Percentiles rank a stretch among this genome's conserved stretches.
Conservation (phyloP, 2,329 filamentous ascomycete species). For the Trichoderma polysporum region DNA sequence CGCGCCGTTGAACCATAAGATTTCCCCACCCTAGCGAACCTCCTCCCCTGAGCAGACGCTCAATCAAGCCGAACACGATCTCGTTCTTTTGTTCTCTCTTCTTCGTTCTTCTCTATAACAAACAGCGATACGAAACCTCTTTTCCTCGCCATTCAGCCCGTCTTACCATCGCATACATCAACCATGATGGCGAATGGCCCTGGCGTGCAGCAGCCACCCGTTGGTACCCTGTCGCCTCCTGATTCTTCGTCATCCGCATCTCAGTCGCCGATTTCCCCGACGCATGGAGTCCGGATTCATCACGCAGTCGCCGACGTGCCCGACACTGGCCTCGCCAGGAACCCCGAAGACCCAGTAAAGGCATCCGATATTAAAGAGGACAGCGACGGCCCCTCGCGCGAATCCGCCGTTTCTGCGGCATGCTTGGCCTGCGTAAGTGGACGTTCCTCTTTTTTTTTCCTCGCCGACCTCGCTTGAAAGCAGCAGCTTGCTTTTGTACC, state of each 20-base stretch:
- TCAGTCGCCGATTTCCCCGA: constrained; percentile 22
- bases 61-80: neutral
- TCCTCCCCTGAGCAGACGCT: constrained; percentile 6
- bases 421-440: constrained; percentile 56
- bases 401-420: constrained; percentile 48
- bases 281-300: constrained; percentile 10
- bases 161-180: neutral
- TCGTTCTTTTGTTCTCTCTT: neutral
- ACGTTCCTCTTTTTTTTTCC: neutral
- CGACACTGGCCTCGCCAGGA: constrained; percentile 8
- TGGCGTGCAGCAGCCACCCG: constrained; percentile 20
- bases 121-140: neutral
- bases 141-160: neutral
- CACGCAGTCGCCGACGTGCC: constrained; percentile 14
- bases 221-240: constrained; percentile 19
- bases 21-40: constrained; percentile 18
- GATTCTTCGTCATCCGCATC: constrained; percentile 17
- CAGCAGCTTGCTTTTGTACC: neutral
- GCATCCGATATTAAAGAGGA: constrained; percentile 18
- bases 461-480: constrained; percentile 11
- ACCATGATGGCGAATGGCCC: constrained; percentile 20
- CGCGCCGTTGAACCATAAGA: constrained; percentile 13
- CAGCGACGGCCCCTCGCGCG: constrained; percentile 25
- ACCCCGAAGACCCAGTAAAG: constrained; percentile 13
- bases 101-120: neutral